These are phyloP conservation scores for Aureobasidium zeae DNA, from an alignment of 2,329 filamentous ascomycete species.

Conservation along the genomic window DNA sequence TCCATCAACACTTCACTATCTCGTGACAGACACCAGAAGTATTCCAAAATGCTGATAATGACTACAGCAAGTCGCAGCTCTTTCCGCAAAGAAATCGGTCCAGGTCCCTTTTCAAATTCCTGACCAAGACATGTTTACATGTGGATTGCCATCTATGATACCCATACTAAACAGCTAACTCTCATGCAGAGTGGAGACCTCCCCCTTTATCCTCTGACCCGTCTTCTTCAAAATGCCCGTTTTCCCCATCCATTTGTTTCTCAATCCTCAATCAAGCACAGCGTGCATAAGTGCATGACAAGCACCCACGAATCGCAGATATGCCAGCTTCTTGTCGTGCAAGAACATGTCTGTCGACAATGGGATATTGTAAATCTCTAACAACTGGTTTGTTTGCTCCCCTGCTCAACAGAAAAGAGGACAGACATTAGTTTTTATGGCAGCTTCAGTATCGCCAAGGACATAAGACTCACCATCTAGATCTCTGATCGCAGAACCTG, in stretches of 20 bases:
- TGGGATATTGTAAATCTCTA: not conserved
- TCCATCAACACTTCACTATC: too few species aligned
- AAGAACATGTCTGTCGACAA: not conserved
- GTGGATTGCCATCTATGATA: too few species aligned
- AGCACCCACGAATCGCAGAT: constrained; percentile 6
- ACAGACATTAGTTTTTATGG: not conserved
- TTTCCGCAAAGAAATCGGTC: too few species aligned
- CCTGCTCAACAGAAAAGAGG: not conserved
- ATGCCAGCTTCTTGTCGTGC: constrained; percentile 8
- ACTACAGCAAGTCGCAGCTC: too few species aligned
- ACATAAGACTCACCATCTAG: not conserved
- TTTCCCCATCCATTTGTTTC: too few species aligned
- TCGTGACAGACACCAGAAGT: too few species aligned
- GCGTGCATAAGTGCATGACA: constrained; percentile 1
- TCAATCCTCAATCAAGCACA: constrained; percentile 12
- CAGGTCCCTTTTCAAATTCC: too few species aligned
- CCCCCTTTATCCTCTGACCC: too few species aligned
- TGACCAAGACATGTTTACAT: too few species aligned
- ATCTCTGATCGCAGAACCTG: not conserved
- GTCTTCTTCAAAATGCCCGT: not conserved
- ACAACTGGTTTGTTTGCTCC: not conserved
- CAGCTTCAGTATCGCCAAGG: not conserved
- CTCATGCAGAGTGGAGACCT: too few species aligned
- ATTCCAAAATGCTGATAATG: too few species aligned
- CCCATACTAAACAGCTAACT: too few species aligned